Base-by-base conservation (phyloP, 345 rosid genomes). In the Camelina hispida region DNA sequence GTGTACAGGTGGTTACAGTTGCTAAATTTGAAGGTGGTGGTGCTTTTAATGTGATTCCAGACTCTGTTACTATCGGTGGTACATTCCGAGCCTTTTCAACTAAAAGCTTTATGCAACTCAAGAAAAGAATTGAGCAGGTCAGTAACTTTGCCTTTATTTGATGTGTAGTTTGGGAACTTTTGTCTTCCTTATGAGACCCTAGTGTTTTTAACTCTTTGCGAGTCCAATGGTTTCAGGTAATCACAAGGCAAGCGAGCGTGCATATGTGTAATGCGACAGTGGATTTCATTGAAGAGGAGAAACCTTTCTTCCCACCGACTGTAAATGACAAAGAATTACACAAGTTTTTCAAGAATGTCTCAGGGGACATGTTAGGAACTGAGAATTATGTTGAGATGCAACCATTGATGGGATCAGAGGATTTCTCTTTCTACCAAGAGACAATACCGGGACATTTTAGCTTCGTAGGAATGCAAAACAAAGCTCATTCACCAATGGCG, bases 371-470 rank as follows among this genome's bases (percentile, higher is more conserved):
- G 88, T 86, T 94, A 11, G 98, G 97, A 15, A 32, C 0, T 20
- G 60, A 78, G 54, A 90, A 86, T 65, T 76, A 87, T 15, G 71
- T 75, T 5, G 84, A 74, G 38, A 87, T 86, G 91, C 81, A 85
- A 59, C 96, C 91, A 8, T 7, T 87, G 77, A 95, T 89, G 97
- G 97, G 97, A 58, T 80, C 97, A 11, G 99, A 95, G 75, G 98
- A 91, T 73, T 95, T 95, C 79, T 63, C 96, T 0, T 95, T 91
- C 76, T 95, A 89, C 78, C 96, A 88, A 78, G 92, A 95, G 81
- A 43, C 48, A 15, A 62, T 86, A 7, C 93, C 98, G 4, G 98
- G 97, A n/a, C 80, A 85, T 79, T 83, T 91, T 61, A 85, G 79
- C 81, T 79, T 88, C 14, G 34, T 90, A 1, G 97, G 97, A 30